These are phyloP conservation scores for Trichoderma asperelloides DNA, from an alignment of 495 filamentous ascomycete species.

Conservation along the genomic window DNA sequence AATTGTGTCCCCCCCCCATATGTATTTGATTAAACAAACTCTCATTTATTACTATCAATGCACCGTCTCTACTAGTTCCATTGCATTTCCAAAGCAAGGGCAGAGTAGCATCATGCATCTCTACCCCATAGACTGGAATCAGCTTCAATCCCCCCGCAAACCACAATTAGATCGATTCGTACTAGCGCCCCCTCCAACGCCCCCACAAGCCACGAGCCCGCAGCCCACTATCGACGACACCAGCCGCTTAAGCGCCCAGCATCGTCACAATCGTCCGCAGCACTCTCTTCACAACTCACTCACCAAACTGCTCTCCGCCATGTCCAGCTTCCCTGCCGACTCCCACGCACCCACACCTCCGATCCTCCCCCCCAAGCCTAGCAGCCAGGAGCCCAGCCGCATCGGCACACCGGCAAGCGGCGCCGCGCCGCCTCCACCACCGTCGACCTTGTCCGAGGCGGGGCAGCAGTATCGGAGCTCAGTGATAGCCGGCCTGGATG, in stretches of 20 bases:
- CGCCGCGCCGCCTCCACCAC: constrained; percentile 33
- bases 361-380: constrained; percentile 64
- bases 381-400: constrained; percentile 58
- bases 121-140: no score
- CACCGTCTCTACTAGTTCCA: no score
- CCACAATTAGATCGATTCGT: no score
- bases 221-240: background rate
- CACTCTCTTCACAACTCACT: background rate
- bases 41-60: no score
- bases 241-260: no score
- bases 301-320: background rate
- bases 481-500: constrained; percentile 57
- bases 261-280: background rate
- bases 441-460: constrained; percentile 17
- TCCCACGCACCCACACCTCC: constrained; percentile 40
- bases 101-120: no score
- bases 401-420: constrained; percentile 46
- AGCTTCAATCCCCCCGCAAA: no score
- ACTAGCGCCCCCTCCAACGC: background rate
- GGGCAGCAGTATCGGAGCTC: constrained; percentile 33
- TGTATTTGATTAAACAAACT: no score
- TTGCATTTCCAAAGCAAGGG: no score
- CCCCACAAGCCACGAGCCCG: background rate
- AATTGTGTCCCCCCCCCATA: no score
- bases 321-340: constrained; percentile 8